Conservation (phyloP, 768 basidiomycete genomes). For the Tylopilus subfusipes region DNA sequence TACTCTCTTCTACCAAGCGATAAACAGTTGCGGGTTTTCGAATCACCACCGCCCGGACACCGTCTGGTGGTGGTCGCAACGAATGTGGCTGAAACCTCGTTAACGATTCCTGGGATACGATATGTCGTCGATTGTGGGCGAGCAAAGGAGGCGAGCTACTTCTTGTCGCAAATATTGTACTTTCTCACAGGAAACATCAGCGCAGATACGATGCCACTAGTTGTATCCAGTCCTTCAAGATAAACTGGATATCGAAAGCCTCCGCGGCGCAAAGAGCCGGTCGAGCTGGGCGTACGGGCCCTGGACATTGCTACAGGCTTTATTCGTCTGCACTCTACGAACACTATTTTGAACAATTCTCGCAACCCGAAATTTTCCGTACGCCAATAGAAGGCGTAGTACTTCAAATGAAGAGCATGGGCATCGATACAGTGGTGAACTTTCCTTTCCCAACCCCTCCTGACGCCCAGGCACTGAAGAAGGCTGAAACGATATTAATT, state of each 20-base stretch:
- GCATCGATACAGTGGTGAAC: constrained; percentile 93
- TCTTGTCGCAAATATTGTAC: neutral
- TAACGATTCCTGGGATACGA: constrained; percentile 94
- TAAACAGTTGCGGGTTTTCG: constrained; percentile 92
- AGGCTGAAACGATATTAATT: constrained; percentile 77
- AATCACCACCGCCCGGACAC: constrained; percentile 71
- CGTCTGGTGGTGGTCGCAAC: constrained; percentile 94
- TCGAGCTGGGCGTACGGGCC: constrained; percentile 95
- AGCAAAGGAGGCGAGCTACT: constrained; percentile 74
- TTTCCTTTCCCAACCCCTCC: constrained; percentile 99
- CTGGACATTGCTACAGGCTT: constrained; percentile 96
- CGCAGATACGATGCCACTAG: constrained; percentile 76
- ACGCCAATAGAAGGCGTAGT: constrained; percentile 97
- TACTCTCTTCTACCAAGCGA: constrained; percentile 92
- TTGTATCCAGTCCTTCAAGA: constrained; percentile 88
- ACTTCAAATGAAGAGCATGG: constrained; percentile 99
- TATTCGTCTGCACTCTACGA: constrained; percentile 96
- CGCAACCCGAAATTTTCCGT: constrained; percentile 87
- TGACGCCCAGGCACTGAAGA: constrained; percentile 66
- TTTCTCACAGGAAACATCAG: constrained; percentile 35
- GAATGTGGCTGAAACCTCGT: constrained; percentile 94
- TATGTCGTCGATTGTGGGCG: constrained; percentile 98
- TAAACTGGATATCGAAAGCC: constrained; percentile 94
- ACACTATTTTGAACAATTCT: constrained; percentile 84
- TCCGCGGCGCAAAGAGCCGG: constrained; percentile 93